Conservation (phyloP, 1,284 basidiomycete species). For the Ustilago xerochloae region DNA sequence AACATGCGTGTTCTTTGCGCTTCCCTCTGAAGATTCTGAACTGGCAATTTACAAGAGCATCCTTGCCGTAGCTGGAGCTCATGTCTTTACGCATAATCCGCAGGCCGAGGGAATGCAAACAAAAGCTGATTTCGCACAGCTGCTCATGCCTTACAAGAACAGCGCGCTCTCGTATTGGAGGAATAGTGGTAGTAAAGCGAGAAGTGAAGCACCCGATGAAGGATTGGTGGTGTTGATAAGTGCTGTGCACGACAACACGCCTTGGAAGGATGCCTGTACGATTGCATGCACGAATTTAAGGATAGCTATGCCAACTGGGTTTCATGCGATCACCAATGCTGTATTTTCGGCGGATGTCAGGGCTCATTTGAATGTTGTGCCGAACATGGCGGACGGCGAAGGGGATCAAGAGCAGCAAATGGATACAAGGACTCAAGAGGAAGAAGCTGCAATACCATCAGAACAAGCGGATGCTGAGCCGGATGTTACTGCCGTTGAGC, state of each 20-base stretch:
- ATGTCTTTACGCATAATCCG: constrained; percentile 33
- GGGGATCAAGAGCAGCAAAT: not conserved
- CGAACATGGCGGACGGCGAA: constrained; percentile 13
- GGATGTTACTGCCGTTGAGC: constrained; percentile 5
- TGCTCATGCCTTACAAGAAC: constrained; percentile 52
- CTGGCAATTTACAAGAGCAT: constrained; percentile 38
- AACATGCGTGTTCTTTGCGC: constrained; percentile 45
- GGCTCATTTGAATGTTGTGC: constrained; percentile 31
- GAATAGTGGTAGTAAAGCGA: constrained; percentile 31
- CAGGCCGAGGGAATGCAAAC: constrained; percentile 22
- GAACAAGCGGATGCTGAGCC: not conserved
- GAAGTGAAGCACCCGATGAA: constrained; percentile 48
- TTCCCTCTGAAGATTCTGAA: constrained; percentile 34
- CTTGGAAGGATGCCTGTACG: constrained; percentile 38
- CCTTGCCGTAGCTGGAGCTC: constrained; percentile 32
- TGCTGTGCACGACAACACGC: constrained; percentile 15
- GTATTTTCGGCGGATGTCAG: constrained; percentile 37
- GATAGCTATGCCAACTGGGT: constrained; percentile 48
- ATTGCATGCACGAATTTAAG: constrained; percentile 36
- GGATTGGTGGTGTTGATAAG: constrained; percentile 43
- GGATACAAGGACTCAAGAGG: not conserved
- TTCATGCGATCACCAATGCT: constrained; percentile 38
- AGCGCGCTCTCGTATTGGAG: constrained; percentile 41
- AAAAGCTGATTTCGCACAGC: constrained; percentile 45
- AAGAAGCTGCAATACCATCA: not conserved